Base-by-base conservation (phyloP, 75 land plant species). In the Ceratopteris richardii region DNA sequence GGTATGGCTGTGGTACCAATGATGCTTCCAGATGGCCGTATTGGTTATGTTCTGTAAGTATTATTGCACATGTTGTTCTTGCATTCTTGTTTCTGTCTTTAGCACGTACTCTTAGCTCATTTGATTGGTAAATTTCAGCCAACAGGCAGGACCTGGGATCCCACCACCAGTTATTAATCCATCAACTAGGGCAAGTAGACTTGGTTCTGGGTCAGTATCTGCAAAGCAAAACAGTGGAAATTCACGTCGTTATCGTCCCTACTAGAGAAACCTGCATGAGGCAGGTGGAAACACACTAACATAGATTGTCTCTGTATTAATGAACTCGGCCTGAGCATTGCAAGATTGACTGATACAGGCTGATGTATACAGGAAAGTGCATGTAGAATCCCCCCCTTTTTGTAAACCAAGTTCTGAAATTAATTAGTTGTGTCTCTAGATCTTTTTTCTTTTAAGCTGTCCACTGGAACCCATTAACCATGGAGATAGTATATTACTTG, bases 1-100 rank as follows among this genome's bases (percentile, higher is more conserved):
- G 97, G 92, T 14, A 81, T 84, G 85, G 79, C 97, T 6, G 87
- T 90, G 91, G 83, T 87, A 60, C 97, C 97, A 33, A 91, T 91
- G 87, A 68, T 86, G 46, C 72, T 91, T 29, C 92, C 97, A 61
- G 97, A 87, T 71, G 97, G 97, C 60, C 77, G 97, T 24, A 66
- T 87, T 63, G 97, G 92, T 44, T 91, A 91, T 80, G 97, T 91
- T 10, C 50, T 90, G 96, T 90, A 75, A 90, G 96, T 79, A 23
- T 50, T 6, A 16, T 1, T 17, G 2, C 22, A 0, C 27, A 44
- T 50, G 9, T 31, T 56, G 19, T 23, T 14, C 70, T 52, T 50
- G 59, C 26, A 21, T 44, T 55, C 22, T 10, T 9, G 16, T 44
- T 46, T 47, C 50, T 59, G 44, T 39, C 57, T n/a, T n/a, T n/a